Evolutionary conservation across 2,329 filamentous ascomycete genomes (phyloP).

Genomic region (Huntiella abstrusa): DNA sequence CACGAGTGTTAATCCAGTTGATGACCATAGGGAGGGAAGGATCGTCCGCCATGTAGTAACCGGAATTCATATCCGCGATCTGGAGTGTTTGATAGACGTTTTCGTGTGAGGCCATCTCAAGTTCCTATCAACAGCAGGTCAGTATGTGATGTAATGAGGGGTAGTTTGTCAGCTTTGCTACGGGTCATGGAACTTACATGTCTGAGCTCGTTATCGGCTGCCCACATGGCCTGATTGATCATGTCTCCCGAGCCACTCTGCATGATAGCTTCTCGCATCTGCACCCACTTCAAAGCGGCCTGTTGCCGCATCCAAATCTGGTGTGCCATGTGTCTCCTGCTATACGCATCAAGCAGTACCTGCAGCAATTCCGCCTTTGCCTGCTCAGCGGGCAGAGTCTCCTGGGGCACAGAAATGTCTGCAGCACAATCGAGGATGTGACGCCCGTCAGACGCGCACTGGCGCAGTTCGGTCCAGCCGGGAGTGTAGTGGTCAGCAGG

Average conservation of each 20-base stretch:
- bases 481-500: conserved; percentile 43
- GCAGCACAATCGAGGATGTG: conserved; percentile 46
- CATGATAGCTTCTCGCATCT: conserved; percentile 33
- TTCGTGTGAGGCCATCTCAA: conserved; percentile 39
- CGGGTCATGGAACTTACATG: conserved; percentile 24
- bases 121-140: conserved; percentile 25
- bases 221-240: conserved; percentile 26
- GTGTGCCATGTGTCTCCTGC: conserved; percentile 42
- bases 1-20: conserved; percentile 35
- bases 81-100: conserved; percentile 36
- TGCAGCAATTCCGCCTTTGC: conserved; percentile 7
- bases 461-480: conserved; percentile 41
- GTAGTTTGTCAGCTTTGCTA: too few relatives aligned
- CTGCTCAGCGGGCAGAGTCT: conserved; percentile 13
- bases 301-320: conserved; percentile 45
- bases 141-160: background rate
- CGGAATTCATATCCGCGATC: conserved; percentile 31
- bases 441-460: conserved; percentile 43
- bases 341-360: conserved; percentile 39
- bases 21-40: conserved; percentile 37
- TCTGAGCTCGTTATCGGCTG: conserved; percentile 38
- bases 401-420: conserved; percentile 37
- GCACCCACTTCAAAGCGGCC: conserved; percentile 41
- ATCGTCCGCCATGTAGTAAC: conserved; percentile 45
- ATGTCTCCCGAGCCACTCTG: conserved; percentile 22